Percentiles rank a stretch among this genome's conserved stretches.
Evolutionary conservation across 2,329 filamentous ascomycete species (phyloP).

Genomic region (Epichloe uncinata): DNA sequence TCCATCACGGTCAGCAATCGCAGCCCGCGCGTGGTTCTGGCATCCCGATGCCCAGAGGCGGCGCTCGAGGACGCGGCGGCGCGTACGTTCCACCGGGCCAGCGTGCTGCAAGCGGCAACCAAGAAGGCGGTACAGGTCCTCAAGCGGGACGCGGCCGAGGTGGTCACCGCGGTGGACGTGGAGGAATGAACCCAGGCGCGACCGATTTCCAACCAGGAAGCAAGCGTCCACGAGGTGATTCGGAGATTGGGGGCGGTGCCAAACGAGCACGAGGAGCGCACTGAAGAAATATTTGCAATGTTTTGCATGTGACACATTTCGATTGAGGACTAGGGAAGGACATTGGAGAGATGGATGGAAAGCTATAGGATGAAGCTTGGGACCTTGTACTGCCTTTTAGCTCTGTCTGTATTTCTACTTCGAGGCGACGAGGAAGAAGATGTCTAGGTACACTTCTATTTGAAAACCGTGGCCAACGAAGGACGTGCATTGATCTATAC

Average conservation of each 20-base stretch:
- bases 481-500: too few species aligned
- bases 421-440: not conserved
- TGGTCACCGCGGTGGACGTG: slow-evolving; percentile 26
- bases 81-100: slow-evolving; percentile 25
- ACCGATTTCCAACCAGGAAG: slow-evolving; percentile 44
- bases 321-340: not conserved
- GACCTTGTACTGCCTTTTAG: not conserved
- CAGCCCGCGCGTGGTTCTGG: slow-evolving; percentile 17
- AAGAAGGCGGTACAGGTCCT: slow-evolving; percentile 18
- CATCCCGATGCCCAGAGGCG: slow-evolving; percentile 29
- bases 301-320: not conserved
- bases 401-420: slow-evolving; percentile 3
- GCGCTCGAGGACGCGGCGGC: slow-evolving; percentile 25
- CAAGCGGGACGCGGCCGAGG: slow-evolving; percentile 25
- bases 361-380: not conserved
- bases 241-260: slow-evolving; percentile 26
- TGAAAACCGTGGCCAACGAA: too few species aligned
- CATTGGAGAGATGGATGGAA: not conserved
- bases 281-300: slow-evolving; percentile 9
- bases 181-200: slow-evolving; percentile 35
- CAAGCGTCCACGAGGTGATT: slow-evolving; percentile 44
- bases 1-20: slow-evolving; percentile 9
- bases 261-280: slow-evolving; percentile 30
- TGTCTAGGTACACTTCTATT: too few species aligned
- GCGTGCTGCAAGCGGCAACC: slow-evolving; percentile 20